Evolutionary conservation across 2,329 filamentous ascomycete genomes (phyloP).

Genomic region (Hypomyces rosellus): DNA sequence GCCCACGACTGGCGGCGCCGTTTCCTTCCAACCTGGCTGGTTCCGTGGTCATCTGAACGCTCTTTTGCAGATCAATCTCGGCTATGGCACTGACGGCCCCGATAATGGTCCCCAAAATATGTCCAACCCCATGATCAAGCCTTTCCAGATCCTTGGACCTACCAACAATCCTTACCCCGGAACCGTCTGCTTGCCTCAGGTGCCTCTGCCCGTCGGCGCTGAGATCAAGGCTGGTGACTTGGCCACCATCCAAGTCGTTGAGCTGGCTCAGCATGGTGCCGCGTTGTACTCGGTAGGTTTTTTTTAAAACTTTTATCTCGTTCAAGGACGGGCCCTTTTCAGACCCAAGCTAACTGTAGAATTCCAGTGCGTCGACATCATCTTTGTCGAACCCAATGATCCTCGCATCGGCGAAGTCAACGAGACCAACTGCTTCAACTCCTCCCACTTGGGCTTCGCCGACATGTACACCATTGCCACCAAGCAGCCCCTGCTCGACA

Average conservation of each 20-base stretch:
- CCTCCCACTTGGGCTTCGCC: conserved; percentile 67
- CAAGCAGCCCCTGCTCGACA: conserved; percentile 17
- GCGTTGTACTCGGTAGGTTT: conserved; percentile 70
- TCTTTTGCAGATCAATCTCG: conserved; percentile 85
- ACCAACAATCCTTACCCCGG: conserved; percentile 80
- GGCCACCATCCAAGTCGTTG: conserved; percentile 84
- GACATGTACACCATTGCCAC: conserved; percentile 65
- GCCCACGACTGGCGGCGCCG: conserved; percentile 80
- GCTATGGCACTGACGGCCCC: conserved; percentile 64
- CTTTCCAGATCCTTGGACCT: conserved; percentile 79
- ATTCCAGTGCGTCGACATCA: conserved; percentile 83
- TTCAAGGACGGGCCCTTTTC: not conserved
- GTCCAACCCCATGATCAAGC: conserved; percentile 72
- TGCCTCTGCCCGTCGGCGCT: conserved; percentile 69
- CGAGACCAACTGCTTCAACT: conserved; percentile 83
- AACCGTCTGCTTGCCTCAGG: conserved; percentile 81
- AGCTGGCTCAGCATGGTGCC: conserved; percentile 76
- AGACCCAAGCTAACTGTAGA: not conserved
- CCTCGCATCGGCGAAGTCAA: conserved; percentile 63
- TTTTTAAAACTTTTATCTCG: too few species aligned
- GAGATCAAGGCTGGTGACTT: conserved; percentile 74
- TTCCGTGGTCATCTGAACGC: conserved; percentile 82
- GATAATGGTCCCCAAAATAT: conserved; percentile 70
- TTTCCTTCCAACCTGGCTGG: conserved; percentile 92
- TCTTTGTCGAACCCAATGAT: conserved; percentile 74